Percentiles rank a stretch among this genome's conserved stretches.
Conservation (phyloP, 2,329 filamentous ascomycete species). For the Dactylella cylindrospora region DNA sequence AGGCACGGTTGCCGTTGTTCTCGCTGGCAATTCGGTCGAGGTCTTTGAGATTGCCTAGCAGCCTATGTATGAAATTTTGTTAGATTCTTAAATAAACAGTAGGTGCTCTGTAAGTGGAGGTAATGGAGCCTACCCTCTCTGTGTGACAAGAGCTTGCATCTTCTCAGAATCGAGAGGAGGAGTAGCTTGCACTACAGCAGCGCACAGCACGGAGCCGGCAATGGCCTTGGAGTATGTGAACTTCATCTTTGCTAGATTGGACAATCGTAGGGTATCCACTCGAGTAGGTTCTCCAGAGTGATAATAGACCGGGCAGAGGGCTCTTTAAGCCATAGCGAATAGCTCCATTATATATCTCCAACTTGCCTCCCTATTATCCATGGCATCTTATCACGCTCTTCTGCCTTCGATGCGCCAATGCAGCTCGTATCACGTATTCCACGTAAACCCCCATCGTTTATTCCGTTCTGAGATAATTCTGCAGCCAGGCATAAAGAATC, state of each 20-base stretch:
- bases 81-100: not conserved
- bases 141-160: slow-evolving; percentile 53
- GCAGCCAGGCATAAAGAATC: not conserved
- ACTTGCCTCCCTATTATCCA: no score
- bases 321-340: no score
- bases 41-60: slow-evolving; percentile 60
- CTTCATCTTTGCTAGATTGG: slow-evolving; percentile 18
- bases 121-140: slow-evolving; percentile 50
- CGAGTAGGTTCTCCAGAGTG: no score
- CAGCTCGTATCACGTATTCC: no score
- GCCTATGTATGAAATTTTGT: slow-evolving; percentile 50
- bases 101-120: not conserved
- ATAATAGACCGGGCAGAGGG: no score
- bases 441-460: not conserved
- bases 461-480: not conserved
- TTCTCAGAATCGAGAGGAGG: slow-evolving; percentile 50
- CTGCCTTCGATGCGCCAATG: no score
- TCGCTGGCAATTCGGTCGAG: slow-evolving; percentile 60
- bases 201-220: slow-evolving; percentile 13
- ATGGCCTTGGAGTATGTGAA: slow-evolving; percentile 16
- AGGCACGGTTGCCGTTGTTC: slow-evolving; percentile 64
- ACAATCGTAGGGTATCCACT: not conserved
- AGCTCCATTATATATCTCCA: slow-evolving; percentile 1
- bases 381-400: no score
- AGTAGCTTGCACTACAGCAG: slow-evolving; percentile 7